phyloP scores from a whole-genome alignment of 2,329 filamentous ascomycete species.

The Diaporthe eres region DNA sequence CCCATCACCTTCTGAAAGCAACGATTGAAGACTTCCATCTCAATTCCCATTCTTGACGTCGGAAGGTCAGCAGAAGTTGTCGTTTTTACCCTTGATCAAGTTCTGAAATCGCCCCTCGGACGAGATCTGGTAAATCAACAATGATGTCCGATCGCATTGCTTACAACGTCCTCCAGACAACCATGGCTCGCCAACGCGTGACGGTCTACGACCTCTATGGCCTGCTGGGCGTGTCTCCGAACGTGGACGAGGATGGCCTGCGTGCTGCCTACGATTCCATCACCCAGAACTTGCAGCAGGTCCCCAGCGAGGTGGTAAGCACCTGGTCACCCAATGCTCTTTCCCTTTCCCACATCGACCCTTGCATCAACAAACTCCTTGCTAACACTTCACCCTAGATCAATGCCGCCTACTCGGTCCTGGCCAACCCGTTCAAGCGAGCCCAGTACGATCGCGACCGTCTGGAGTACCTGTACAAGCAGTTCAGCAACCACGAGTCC shows the following conservation, averaged over 20 bases:
- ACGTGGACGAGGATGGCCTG: conserved; percentile 32
- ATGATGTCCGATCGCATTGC: conserved; percentile 21
- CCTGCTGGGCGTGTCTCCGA: conserved; percentile 33
- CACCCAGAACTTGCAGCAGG: conserved; percentile 19
- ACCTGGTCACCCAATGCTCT: not conserved
- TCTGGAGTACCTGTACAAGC: conserved; percentile 37
- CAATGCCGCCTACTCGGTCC: conserved; percentile 35
- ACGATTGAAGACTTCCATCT: not conserved
- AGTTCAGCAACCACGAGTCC: conserved; percentile 21
- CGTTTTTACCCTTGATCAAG: no score
- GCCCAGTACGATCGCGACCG: conserved; percentile 42
- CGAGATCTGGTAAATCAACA: not conserved
- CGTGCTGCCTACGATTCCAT: conserved; percentile 33
- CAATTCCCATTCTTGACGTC: not conserved
- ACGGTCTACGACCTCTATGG: conserved; percentile 40
- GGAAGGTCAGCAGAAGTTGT: not conserved
- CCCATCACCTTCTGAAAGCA: not conserved
- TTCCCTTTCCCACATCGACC: no score
- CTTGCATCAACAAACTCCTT: not conserved
- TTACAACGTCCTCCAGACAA: conserved; percentile 19
- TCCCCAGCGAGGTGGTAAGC: conserved; percentile 26
- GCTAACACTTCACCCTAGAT: conserved; percentile 1
- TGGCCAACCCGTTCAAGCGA: conserved; percentile 35
- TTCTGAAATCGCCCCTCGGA: no score
- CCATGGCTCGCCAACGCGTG: conserved; percentile 33